These are phyloP conservation scores for Sambucus nigra DNA, from an alignment of 129 eudicot species.

Conservation along the genomic window DNA sequence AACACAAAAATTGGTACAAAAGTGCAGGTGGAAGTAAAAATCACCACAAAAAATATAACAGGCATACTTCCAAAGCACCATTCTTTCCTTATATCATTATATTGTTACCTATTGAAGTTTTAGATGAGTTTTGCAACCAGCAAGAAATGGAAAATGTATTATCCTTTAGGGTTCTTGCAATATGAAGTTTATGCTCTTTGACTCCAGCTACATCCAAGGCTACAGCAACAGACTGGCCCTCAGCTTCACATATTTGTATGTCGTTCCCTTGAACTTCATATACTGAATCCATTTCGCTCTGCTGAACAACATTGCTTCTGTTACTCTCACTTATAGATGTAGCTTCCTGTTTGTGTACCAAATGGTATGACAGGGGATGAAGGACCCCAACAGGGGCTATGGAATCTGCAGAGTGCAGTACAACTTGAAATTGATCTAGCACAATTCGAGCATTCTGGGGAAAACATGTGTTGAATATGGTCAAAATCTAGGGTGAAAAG, in stretches of 20 bases:
- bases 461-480: conserved; percentile 19
- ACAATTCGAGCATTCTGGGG: conserved; percentile 84
- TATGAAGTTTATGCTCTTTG: conserved; percentile 20
- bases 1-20: too few relatives aligned
- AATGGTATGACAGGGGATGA: conserved; percentile 80
- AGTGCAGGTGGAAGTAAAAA: too few relatives aligned
- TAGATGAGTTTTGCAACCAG: conserved; percentile 48
- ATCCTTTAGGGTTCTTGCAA: conserved; percentile 41
- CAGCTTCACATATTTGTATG: conserved; percentile 20
- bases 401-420: conserved; percentile 75
- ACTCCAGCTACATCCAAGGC: conserved; percentile 12
- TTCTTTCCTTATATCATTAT: too few relatives aligned
- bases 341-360: conserved; percentile 41
- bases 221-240: conserved; percentile 11
- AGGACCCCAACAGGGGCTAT: conserved; percentile 96
- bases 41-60: too few relatives aligned
- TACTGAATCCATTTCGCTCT: conserved; percentile 40
- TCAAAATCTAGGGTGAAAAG: background rate
- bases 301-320: conserved; percentile 23
- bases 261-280: conserved; percentile 61
- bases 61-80: too few relatives aligned
- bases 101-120: conserved; percentile 39
- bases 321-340: conserved; percentile 18
- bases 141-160: conserved; percentile 58
- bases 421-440: conserved; percentile 73